Percentiles rank a stretch among this genome's conserved stretches.
Conservation (phyloP, 2,329 filamentous ascomycete species). For the Alternaria infectoria region DNA sequence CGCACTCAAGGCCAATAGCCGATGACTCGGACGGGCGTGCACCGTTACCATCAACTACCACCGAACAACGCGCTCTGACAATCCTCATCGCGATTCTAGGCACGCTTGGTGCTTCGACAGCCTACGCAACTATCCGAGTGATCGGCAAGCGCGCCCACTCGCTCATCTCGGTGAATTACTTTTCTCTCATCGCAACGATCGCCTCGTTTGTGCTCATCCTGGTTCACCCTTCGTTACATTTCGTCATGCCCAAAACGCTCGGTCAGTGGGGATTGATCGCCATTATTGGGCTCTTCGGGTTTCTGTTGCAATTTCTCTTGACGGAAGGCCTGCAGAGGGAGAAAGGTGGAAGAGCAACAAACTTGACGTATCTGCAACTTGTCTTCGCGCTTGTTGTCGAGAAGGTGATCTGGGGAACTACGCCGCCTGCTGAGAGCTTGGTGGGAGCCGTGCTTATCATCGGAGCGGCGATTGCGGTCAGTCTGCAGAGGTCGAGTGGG, state of each 20-base stretch:
- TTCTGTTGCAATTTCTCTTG: conserved; percentile 79
- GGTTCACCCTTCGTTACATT: conserved; percentile 60
- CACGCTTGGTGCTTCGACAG: conserved; percentile 68
- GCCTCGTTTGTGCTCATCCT: conserved; percentile 67
- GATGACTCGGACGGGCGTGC: conserved; percentile 35
- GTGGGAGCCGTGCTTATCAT: conserved; percentile 33
- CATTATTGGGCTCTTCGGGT: conserved; percentile 73
- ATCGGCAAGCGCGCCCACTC: conserved; percentile 81
- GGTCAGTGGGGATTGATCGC: conserved; percentile 71
- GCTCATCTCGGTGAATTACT: conserved; percentile 82
- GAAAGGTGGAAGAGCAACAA: conserved; percentile 64
- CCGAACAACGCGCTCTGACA: conserved; percentile 70
- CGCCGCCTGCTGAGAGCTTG: conserved; percentile 32
- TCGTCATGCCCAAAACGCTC: conserved; percentile 59
- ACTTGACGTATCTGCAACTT: conserved; percentile 71
- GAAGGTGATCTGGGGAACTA: conserved; percentile 59
- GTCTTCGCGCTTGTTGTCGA: conserved; percentile 69
- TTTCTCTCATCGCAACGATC: conserved; percentile 70
- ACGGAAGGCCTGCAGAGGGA: conserved; percentile 76
- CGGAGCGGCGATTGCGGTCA: conserved; percentile 35
- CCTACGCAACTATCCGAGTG: conserved; percentile 75
- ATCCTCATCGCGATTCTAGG: conserved; percentile 74
- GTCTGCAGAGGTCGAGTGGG: conserved; percentile 25
- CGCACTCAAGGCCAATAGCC: conserved; percentile 28
- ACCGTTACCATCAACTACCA: conserved; percentile 48